A percentile compares a stretch with the other conserved stretches of the same genome.
Conservation (phyloP, 345 rosid species). For the Citrus unshiu region DNA sequence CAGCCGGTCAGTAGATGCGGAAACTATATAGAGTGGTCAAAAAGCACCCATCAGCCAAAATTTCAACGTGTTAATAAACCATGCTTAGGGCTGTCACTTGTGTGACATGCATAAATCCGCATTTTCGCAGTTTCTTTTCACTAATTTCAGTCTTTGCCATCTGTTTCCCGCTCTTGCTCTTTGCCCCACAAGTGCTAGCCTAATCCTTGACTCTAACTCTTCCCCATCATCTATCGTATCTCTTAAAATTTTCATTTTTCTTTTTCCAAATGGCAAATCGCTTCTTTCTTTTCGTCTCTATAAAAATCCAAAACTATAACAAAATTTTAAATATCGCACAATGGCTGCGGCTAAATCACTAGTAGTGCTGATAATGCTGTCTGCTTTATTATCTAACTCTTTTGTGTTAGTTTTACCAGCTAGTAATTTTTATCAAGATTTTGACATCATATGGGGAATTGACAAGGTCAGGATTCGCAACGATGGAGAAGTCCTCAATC, state of each 20-base stretch:
- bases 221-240: too few relatives aligned
- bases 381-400: neutral
- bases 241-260: neutral
- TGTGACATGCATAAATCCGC: neutral
- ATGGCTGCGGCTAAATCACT: neutral
- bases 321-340: neutral
- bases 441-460: slow-evolving; percentile 40
- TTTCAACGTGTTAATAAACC: too few relatives aligned
- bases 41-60: too few relatives aligned
- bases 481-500: slow-evolving; percentile 29
- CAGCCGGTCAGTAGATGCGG: neutral
- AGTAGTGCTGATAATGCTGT: neutral
- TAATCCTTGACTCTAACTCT: neutral
- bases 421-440: slow-evolving; percentile 30
- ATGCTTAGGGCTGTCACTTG: neutral
- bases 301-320: neutral
- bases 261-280: neutral
- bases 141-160: neutral
- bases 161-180: neutral
- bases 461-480: slow-evolving; percentile 31
- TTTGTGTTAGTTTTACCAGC: neutral
- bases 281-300: neutral
- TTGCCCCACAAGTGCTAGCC: neutral
- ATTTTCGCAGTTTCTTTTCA: neutral
- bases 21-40: too few relatives aligned